Base-by-base conservation (phyloP, 164 flowering plant genomes). In the Cinnamomum micranthum region DNA sequence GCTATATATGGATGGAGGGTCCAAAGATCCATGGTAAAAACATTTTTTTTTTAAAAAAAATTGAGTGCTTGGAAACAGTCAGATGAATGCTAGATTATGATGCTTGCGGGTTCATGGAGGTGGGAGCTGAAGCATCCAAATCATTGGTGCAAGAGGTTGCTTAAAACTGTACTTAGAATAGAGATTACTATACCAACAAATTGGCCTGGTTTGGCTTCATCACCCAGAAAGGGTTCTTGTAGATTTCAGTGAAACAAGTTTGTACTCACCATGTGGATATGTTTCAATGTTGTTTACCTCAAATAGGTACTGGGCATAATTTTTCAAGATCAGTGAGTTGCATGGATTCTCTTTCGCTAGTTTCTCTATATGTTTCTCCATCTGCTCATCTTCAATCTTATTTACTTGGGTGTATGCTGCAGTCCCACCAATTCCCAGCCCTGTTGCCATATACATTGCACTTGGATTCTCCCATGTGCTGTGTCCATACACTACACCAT, bases 221-320 rank as follows among this genome's bases (percentile, higher is more conserved):
- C 47, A 55, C n/a, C n/a, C 60, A 17, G 6, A 2, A 15, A 55
- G 19, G 19, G 22, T n/a, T 7, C 65, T 63, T 19, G 10, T 64
- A 24, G 22, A 22, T 24, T 12, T 19, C 47, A 41, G 9, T 6
- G 11, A 14, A 3, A 4, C 28, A 33, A 19, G 19, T 20, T 0
- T 4, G 33, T 5, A 22, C 3, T 12, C 2, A 35, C 23, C 4
- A 4, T 7, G 11, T 31, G 33, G 51, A 41, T 31, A 17, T 41
- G 47, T 41, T 41, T 41, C 1, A 68, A 0, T 4, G 51, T 6
- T 9, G 25, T 19, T 77, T 60, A 84, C 93, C 86, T 88, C 76
- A 75, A 86, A 78, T 69, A 92, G 79, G 77, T 86, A 92, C 15
- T 86, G 84, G 27, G 97, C 97, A 80, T 89, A 92, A 62, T 92